Evolutionary conservation across 345 rosid genomes (phyloP).

Genomic region (Diplotaxis tenuifolia): DNA sequence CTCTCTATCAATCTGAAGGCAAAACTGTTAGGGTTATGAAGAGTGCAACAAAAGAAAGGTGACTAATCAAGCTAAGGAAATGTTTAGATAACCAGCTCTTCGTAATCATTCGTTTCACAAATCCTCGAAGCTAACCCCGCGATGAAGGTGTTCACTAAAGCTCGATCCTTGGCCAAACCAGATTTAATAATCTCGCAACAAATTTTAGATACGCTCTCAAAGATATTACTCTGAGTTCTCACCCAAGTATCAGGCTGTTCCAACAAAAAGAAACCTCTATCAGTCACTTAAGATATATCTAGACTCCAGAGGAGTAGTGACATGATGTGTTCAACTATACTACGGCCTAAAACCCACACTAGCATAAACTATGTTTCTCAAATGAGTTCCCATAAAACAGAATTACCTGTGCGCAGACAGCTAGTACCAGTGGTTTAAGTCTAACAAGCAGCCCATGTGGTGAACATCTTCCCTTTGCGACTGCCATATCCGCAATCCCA

Average conservation of each 20-base stretch:
- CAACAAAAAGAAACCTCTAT: slow-evolving; percentile 15
- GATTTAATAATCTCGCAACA: slow-evolving; percentile 80
- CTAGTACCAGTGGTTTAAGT: slow-evolving; percentile 79
- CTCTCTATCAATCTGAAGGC: slow-evolving; percentile 73
- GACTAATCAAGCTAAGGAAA: slow-evolving; percentile 8
- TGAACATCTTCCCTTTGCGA: slow-evolving; percentile 85
- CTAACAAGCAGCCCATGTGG: slow-evolving; percentile 88
- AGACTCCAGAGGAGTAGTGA: not conserved
- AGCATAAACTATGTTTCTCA: slow-evolving; percentile 8
- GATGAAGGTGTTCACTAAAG: slow-evolving; percentile 93
- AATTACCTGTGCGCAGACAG: slow-evolving; percentile 82
- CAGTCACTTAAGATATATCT: not conserved
- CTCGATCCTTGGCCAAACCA: slow-evolving; percentile 90
- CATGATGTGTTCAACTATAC: slow-evolving; percentile 1
- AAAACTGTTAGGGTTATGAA: slow-evolving; percentile 31
- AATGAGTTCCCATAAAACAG: not conserved
- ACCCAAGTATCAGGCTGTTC: slow-evolving; percentile 86
- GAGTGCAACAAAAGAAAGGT: not conserved
- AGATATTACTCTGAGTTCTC: slow-evolving; percentile 74
- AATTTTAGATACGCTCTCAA: slow-evolving; percentile 66
- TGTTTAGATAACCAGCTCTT: slow-evolving; percentile 64
- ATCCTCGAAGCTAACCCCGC: slow-evolving; percentile 83
- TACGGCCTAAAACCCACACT: not conserved
- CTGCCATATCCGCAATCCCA: slow-evolving; percentile 71
- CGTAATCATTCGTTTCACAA: slow-evolving; percentile 72